Evolutionary conservation across 441 rosid species (phyloP).

Genomic region (Rhodomyrtus psidioides): DNA sequence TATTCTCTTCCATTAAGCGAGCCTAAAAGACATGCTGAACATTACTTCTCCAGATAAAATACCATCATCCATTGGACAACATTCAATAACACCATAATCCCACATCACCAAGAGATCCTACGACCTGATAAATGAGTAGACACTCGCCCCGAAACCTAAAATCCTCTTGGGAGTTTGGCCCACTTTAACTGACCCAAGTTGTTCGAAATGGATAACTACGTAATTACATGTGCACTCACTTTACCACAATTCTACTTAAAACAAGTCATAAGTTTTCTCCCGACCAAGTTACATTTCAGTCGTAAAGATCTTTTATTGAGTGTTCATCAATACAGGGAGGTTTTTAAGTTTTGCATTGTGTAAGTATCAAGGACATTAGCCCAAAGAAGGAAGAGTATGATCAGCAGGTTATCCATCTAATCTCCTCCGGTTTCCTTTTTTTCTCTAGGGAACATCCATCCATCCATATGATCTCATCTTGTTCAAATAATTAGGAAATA

Average conservation of each 20-base stretch:
- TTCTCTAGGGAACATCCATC: neutral
- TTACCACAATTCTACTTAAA: neutral
- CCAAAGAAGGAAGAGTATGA: neutral
- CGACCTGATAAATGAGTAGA: neutral
- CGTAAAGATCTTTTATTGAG: neutral
- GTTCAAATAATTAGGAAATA: neutral
- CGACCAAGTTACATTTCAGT: neutral
- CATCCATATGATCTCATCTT: neutral
- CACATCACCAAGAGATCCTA: neutral
- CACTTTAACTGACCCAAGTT: neutral
- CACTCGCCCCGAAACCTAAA: neutral
- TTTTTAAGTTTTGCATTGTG: neutral
- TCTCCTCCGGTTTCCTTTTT: neutral
- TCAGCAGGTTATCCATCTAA: neutral
- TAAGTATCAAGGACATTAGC: neutral
- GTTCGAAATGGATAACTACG: neutral
- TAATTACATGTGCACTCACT: neutral
- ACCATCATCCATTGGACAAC: neutral
- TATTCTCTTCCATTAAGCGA: conserved; percentile 6
- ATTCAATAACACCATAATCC: neutral
- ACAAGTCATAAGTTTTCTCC: neutral
- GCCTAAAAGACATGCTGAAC: neutral
- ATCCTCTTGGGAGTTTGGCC: neutral
- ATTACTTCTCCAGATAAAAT: neutral
- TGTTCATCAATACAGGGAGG: neutral